Percentiles rank a stretch among this genome's conserved stretches.
Evolutionary conservation across 805 yeast genomes (phyloP).

Genomic region (Saccharomycopsis capsularis): DNA sequence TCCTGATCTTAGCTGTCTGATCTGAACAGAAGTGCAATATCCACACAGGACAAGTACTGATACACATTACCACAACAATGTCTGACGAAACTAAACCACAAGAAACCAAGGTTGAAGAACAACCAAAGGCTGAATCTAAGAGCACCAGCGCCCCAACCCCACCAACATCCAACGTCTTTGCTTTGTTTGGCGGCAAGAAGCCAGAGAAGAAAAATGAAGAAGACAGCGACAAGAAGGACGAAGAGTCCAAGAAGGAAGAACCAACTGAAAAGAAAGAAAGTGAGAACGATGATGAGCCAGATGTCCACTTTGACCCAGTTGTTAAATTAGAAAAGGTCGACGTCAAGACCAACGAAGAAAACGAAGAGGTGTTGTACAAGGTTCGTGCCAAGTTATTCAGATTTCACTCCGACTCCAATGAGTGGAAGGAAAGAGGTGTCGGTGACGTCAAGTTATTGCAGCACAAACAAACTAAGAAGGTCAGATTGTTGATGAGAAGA

Average conservation of each 20-base stretch:
- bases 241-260: constrained; percentile 25
- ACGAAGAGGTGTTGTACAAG: constrained; percentile 76
- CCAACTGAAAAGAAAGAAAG: constrained; percentile 27
- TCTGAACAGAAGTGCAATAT: too few species aligned
- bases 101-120: constrained; percentile 18
- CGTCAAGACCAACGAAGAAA: constrained; percentile 90
- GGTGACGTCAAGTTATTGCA: constrained; percentile 95
- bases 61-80: background rate
- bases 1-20: too few species aligned
- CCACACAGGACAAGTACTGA: too few species aligned
- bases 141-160: constrained; percentile 40
- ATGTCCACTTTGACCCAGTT: constrained; percentile 93
- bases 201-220: constrained; percentile 37
- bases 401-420: constrained; percentile 63
- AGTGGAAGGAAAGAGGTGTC: constrained; percentile 99
- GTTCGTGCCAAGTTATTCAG: constrained; percentile 93
- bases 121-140: constrained; percentile 5
- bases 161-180: constrained; percentile 77
- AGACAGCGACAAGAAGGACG: constrained; percentile 27
- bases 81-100: constrained; percentile 26
- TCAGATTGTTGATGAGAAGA: constrained; percentile 95
- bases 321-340: constrained; percentile 94
- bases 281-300: constrained; percentile 30
- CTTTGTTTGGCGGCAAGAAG: constrained; percentile 92
- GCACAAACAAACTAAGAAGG: constrained; percentile 76